Base-by-base conservation (phyloP, 768 basidiomycete genomes). In the Podaxis sp. region DNA sequence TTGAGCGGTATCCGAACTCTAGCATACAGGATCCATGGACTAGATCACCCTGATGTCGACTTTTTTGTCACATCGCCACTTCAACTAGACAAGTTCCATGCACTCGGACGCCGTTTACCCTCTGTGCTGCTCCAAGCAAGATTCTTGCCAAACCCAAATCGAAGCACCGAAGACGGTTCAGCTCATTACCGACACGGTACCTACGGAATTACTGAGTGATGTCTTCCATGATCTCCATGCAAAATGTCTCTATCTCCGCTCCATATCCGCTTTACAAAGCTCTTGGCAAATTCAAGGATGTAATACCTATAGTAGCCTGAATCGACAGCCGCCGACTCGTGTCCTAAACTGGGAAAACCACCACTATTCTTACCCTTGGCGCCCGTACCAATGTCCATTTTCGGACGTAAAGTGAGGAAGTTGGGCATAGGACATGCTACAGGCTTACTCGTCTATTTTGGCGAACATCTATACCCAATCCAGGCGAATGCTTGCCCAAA, bases 171-270 rank as follows among this genome's bases (percentile, higher is more conserved):
- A 59, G 52, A 25, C n/a, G 23, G 10, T 54, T 46, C 23, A 52
- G 32, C 40, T 16, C 40, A 25, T 40, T 46, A 32, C 23, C 21
- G 42, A 48, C 40, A 50, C 21, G 37, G 44, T 27, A 48, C 47
- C 38, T 46, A 18, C 42, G 47, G 9, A 57, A 27, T n/a, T 27
- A 44, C 51, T 25, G 40, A 60, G 44, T 25, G 52, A 35, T 27
- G 25, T 35, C 28, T 46, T 60, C 36, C 38, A 46, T 28, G 37
- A 59, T 59, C 50, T 54, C 62, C 55, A 46, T 51, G 52, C 52
- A n/a, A 32, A 46, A 48, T 25, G 44, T 61, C 64, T 68, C 66
- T 70, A 72, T 66, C 58, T 65, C 71, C 71, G 69, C 69, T 61
- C 57, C 71, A 70, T 62, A 50, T 63, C 69, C 71, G 68, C 66